Percentiles rank a stretch among this genome's conserved stretches.
These are phyloP conservation scores for Arabidopsis lyrata DNA, from an alignment of 441 rosid genomes.

Conservation along the genomic window DNA sequence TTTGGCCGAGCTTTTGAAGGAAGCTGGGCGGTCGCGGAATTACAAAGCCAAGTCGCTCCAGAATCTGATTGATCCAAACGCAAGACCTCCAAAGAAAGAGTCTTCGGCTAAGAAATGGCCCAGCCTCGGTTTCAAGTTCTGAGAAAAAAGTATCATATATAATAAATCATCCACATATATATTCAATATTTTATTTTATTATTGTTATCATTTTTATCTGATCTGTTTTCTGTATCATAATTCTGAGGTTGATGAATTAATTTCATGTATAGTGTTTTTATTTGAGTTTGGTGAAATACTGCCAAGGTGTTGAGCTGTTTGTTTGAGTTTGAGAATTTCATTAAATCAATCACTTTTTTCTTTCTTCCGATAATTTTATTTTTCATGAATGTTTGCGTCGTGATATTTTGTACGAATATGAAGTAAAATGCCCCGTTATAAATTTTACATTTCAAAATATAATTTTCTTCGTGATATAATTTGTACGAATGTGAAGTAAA, in stretches of 20 bases:
- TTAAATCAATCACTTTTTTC: background rate
- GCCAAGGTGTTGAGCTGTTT: constrained; percentile 41
- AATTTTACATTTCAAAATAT: too few species aligned
- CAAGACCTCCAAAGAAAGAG: constrained; percentile 85
- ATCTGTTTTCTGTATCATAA: constrained; percentile 42
- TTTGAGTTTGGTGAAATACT: constrained; percentile 45
- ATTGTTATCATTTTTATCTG: constrained; percentile 12
- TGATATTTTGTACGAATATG: too few species aligned
- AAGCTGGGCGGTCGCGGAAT: constrained; percentile 89
- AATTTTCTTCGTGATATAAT: too few species aligned
- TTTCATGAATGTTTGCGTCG: background rate
- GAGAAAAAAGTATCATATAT: constrained; percentile 36
- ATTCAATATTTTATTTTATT: constrained; percentile 20
- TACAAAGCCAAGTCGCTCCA: constrained; percentile 94
- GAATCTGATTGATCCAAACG: constrained; percentile 86
- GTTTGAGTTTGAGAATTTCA: constrained; percentile 36
- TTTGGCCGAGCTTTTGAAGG: constrained; percentile 91
- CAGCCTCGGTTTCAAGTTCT: constrained; percentile 85
- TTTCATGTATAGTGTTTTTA: constrained; percentile 43
- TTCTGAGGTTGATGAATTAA: constrained; percentile 39
- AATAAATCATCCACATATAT: constrained; percentile 40
- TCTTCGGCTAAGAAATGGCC: constrained; percentile 78
- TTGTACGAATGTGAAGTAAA: too few species aligned
- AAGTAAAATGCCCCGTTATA: too few species aligned
- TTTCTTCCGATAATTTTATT: background rate